Percentiles rank a stretch among this genome's conserved stretches.
Evolutionary conservation across 345 rosid species (phyloP).

Genomic region (Salix suchowensis): DNA sequence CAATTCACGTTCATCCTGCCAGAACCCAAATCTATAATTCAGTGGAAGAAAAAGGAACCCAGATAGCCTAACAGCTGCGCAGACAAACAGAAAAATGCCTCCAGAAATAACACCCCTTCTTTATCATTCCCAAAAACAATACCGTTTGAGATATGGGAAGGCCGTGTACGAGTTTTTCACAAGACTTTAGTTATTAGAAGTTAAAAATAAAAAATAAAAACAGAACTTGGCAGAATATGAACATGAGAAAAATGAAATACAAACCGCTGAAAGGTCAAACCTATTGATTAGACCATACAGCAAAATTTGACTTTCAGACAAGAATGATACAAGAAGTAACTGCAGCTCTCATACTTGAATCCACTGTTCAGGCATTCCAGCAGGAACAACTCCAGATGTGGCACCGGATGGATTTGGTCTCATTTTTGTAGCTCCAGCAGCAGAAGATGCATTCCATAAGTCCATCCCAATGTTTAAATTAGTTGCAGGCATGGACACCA

Average conservation of each 20-base stretch:
- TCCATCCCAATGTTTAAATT: conserved; percentile 91
- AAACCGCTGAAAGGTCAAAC: background rate
- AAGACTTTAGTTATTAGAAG: background rate
- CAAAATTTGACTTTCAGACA: background rate
- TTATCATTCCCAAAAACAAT: background rate
- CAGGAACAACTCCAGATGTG: conserved; percentile 34
- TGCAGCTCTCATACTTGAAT: conserved; percentile 44
- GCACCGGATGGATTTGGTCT: conserved; percentile 42
- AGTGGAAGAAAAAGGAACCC: conserved; percentile 4
- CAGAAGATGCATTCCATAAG: conserved; percentile 64
- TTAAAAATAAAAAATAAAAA: background rate
- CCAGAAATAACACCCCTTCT: background rate
- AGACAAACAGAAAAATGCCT: background rate
- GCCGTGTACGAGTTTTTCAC: background rate
- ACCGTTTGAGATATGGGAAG: background rate
- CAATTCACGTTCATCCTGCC: conserved; percentile 86
- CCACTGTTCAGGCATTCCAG: conserved; percentile 57
- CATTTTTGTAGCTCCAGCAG: conserved; percentile 57
- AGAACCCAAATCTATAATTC: conserved; percentile 4
- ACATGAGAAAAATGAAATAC: background rate
- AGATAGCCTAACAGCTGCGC: background rate
- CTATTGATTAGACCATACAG: background rate
- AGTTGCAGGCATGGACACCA: conserved; percentile 53
- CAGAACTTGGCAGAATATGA: background rate
- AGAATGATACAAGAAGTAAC: background rate